Conservation (phyloP, 139 green algal species). For the Haematococcus sp. region DNA sequence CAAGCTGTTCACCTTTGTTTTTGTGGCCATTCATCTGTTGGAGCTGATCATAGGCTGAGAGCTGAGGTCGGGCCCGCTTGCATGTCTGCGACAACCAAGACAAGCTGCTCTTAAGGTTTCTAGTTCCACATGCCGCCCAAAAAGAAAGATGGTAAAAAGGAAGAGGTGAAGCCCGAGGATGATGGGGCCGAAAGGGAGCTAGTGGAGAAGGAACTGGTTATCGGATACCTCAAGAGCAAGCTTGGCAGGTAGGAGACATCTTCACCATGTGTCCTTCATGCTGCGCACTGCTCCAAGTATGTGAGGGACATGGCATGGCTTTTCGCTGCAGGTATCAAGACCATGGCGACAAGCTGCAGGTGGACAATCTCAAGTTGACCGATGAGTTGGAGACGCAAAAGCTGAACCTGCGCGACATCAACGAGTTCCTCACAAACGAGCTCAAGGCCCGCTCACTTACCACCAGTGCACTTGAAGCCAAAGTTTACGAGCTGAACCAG, state of each 20-base stretch:
- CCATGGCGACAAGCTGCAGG: conserved; percentile 57
- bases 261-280: too few species aligned
- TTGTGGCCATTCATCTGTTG: too few species aligned
- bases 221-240: conserved; percentile 69
- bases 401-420: conserved; percentile 74
- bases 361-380: conserved; percentile 58
- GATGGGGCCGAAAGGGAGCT: conserved; percentile 64
- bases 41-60: too few species aligned
- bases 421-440: conserved; percentile 73
- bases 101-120: too few species aligned
- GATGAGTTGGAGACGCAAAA: conserved; percentile 73
- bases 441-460: conserved; percentile 51
- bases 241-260: conserved; percentile 46
- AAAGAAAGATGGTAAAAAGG: conserved; percentile 44
- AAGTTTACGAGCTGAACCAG: conserved; percentile 36
- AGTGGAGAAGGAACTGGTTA: conserved; percentile 74
- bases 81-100: too few species aligned
- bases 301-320: not conserved
- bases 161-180: conserved; percentile 33
- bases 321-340: conserved; percentile 59
- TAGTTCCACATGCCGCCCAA: conserved; percentile 63
- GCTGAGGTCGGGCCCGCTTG: too few species aligned
- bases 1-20: too few species aligned
- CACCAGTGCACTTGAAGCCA: conserved; percentile 44
- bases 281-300: not conserved